Conservation (phyloP, 495 filamentous ascomycete species). For the Lophium mytilinum region DNA sequence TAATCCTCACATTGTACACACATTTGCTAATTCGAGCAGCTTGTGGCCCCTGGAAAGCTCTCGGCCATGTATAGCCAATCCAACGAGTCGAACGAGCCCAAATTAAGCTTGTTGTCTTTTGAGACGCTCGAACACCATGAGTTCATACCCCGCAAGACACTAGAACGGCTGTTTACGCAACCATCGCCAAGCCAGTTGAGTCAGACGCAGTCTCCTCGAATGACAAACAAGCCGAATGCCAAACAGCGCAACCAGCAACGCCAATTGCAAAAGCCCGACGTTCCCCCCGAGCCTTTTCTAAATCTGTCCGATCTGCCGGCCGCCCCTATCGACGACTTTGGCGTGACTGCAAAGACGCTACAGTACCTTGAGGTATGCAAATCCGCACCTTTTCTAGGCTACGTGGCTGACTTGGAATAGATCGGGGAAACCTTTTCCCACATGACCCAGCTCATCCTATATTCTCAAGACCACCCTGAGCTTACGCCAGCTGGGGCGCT, state of each 20-base stretch:
- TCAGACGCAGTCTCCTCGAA: conserved; percentile 32
- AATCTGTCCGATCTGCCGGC: conserved; percentile 25
- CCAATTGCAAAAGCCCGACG: conserved; percentile 17
- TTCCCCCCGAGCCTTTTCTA: conserved; percentile 24
- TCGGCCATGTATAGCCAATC: conserved; percentile 26
- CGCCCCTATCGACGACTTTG: conserved; percentile 21
- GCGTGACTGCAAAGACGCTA: conserved; percentile 25
- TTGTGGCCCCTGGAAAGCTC: conserved; percentile 27
- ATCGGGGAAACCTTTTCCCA: conserved; percentile 35
- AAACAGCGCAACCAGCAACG: conserved; percentile 16
- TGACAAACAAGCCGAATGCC: conserved; percentile 27
- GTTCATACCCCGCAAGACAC: conserved; percentile 21
- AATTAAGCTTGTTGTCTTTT: conserved; percentile 29
- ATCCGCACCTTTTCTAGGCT: not conserved
- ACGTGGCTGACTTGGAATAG: conserved; percentile 15
- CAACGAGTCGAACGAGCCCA: conserved; percentile 1
- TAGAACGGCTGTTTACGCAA: conserved; percentile 24
- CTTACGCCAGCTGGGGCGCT: conserved; percentile 31
- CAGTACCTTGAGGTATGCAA: conserved; percentile 32
- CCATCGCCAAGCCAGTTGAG: conserved; percentile 20
- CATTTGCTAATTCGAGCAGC: conserved; percentile 9
- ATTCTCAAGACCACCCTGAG: conserved; percentile 26
- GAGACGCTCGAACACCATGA: conserved; percentile 28
- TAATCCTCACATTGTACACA: not conserved
- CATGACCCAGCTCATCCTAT: conserved; percentile 33